phyloP scores from a whole-genome alignment of 805 yeast species.

The Ogataea trehaloabstinens region DNA sequence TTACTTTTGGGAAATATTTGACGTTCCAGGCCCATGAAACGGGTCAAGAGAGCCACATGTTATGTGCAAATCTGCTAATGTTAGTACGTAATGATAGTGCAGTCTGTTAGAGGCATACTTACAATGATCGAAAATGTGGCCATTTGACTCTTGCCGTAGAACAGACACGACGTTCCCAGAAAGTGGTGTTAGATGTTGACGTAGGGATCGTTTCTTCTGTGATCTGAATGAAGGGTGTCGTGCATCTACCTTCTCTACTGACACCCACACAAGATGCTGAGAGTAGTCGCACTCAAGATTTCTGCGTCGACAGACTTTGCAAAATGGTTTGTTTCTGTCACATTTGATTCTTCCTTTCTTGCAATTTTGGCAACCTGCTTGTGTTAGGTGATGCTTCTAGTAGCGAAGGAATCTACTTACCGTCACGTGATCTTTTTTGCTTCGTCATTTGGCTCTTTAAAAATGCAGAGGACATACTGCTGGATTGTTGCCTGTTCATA shows the following conservation, averaged over 20 bases:
- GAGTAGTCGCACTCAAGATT: conserved; percentile 7
- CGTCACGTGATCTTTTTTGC: conserved; percentile 8
- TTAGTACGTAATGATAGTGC: conserved; percentile 1
- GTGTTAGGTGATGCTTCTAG: no score
- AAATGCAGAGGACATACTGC: no score
- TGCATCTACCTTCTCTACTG: conserved; percentile 8
- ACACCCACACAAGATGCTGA: conserved; percentile 7
- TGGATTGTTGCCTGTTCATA: neutral
- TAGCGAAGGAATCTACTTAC: conserved; percentile 2
- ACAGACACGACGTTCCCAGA: conserved; percentile 2
- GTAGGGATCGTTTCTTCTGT: conserved; percentile 1
- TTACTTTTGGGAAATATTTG: conserved; percentile 10
- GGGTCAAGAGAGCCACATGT: conserved; percentile 12
- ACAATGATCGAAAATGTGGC: conserved; percentile 8
- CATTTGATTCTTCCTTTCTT: conserved; percentile 10
- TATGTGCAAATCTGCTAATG: conserved; percentile 3
- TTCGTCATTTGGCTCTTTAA: no score
- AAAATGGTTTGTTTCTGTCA: conserved; percentile 7
- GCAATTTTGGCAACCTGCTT: conserved; percentile 9
- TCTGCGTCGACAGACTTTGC: conserved; percentile 10
- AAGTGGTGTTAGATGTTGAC: no score
- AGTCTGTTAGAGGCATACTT: no score
- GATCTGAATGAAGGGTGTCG: conserved; percentile 11
- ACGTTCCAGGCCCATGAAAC: conserved; percentile 8
- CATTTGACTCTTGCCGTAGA: conserved; percentile 3